These are phyloP conservation scores for Garcia nutans DNA, from an alignment of 345 rosid genomes.

Conservation along the genomic window DNA sequence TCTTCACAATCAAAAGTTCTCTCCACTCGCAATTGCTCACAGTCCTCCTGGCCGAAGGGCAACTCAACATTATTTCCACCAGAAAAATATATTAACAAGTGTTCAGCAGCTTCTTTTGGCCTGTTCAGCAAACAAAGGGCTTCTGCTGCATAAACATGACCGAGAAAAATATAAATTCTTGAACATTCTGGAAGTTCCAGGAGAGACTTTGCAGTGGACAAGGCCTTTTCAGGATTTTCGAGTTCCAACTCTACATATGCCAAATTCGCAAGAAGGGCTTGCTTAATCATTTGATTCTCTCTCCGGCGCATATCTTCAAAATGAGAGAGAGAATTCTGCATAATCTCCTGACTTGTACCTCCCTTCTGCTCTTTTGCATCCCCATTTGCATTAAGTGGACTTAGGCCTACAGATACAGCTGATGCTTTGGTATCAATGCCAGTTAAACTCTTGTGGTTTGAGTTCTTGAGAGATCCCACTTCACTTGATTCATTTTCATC, in stretches of 20 bases:
- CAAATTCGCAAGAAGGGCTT: constrained; percentile 72
- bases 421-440: constrained; percentile 43
- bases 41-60: constrained; percentile 75
- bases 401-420: constrained; percentile 37
- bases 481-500: constrained; percentile 54
- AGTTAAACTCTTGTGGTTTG: constrained; percentile 41
- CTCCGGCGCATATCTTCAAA: constrained; percentile 46
- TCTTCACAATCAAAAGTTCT: constrained; percentile 66
- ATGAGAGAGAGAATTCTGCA: constrained; percentile 57
- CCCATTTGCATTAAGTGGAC: constrained; percentile 57
- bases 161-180: constrained; percentile 66
- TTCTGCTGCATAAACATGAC: constrained; percentile 87
- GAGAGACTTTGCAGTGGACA: constrained; percentile 65
- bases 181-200: constrained; percentile 69
- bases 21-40: constrained; percentile 53
- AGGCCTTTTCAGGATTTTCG: constrained; percentile 78
- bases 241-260: constrained; percentile 89
- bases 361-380: constrained; percentile 76
- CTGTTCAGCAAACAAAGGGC: constrained; percentile 85
- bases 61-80: constrained; percentile 55
- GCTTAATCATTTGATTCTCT: constrained; percentile 63
- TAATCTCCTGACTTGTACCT: constrained; percentile 60
- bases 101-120: constrained; percentile 75
- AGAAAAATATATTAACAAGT: constrained; percentile 62
- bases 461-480: constrained; percentile 29